A percentile compares a stretch with the other conserved stretches of the same genome.
phyloP scores from a whole-genome alignment of 2,329 filamentous ascomycete genomes.

The Dactylellina cionopaga region DNA sequence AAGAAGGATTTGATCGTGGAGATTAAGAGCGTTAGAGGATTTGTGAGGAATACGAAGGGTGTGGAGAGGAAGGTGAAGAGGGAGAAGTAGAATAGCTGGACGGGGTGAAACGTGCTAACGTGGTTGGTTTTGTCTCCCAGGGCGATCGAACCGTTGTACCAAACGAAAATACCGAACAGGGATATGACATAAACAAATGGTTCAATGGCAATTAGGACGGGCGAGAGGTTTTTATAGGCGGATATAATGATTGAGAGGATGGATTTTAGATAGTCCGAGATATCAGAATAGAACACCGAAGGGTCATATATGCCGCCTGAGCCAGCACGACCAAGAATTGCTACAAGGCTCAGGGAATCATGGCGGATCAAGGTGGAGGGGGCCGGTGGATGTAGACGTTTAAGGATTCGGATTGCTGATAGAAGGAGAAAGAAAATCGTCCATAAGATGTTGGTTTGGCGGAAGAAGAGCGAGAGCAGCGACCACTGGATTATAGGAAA shows the following conservation, averaged over 20 bases:
- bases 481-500: constrained; percentile 68
- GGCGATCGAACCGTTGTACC: constrained; percentile 91
- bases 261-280: constrained; percentile 68
- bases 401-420: constrained; percentile 37
- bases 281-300: constrained; percentile 27
- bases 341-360: constrained; percentile 28
- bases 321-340: constrained; percentile 18
- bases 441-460: constrained; percentile 98
- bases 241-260: constrained; percentile 73
- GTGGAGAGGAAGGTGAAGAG: constrained; percentile 91
- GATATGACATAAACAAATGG: constrained; percentile 72
- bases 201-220: constrained; percentile 61
- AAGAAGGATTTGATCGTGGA: constrained; percentile 39
- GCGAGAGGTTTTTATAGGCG: constrained; percentile 63
- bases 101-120: constrained; percentile 83
- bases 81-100: constrained; percentile 97
- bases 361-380: constrained; percentile 38
- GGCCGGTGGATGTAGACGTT: constrained; percentile 59
- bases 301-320: constrained; percentile 42
- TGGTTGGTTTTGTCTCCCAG: constrained; percentile 96
- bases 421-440: constrained; percentile 77
- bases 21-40: constrained; percentile 25
- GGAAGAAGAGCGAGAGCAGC: constrained; percentile 75
- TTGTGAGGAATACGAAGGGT: constrained; percentile 72
- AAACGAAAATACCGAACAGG: constrained; percentile 78